Evolutionary conservation across 2,329 filamentous ascomycete species (phyloP).

Genomic region (Ceratocystis cubensis): DNA sequence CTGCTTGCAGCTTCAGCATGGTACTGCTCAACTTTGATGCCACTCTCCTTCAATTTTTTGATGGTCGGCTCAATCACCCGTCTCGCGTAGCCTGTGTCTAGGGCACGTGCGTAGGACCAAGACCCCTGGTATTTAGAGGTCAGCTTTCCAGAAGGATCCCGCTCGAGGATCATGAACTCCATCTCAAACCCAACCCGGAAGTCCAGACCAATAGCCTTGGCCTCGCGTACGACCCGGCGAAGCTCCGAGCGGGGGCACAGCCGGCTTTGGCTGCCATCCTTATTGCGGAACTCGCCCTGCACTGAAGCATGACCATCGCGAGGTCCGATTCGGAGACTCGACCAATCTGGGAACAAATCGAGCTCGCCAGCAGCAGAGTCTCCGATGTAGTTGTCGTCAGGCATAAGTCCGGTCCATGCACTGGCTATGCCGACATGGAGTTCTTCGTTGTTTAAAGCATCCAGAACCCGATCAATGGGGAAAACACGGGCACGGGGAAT

Average conservation of each 20-base stretch:
- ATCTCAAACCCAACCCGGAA: conserved; percentile 68
- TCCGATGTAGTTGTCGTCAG: conserved; percentile 48
- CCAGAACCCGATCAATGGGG: conserved; percentile 45
- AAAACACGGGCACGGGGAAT: conserved; percentile 54
- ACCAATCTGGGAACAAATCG: conserved; percentile 52
- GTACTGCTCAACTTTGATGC: conserved; percentile 57
- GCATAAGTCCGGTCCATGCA: conserved; percentile 52
- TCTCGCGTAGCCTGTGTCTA: conserved; percentile 29
- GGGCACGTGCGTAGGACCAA: conserved; percentile 23
- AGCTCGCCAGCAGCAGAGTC: conserved; percentile 52
- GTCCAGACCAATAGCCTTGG: conserved; percentile 30
- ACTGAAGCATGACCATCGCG: conserved; percentile 51
- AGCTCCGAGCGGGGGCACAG: conserved; percentile 57
- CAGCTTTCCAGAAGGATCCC: conserved; percentile 30
- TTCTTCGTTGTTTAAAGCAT: conserved; percentile 34
- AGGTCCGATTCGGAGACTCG: conserved; percentile 46
- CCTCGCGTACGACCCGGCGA: conserved; percentile 41
- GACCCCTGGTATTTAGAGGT: conserved; percentile 51
- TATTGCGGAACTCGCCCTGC: conserved; percentile 52
- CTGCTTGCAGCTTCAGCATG: conserved; percentile 62
- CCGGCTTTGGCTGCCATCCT: conserved; percentile 37
- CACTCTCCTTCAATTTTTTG: conserved; percentile 44
- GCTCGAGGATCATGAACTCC: conserved; percentile 33
- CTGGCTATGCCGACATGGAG: conserved; percentile 48
- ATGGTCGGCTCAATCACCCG: conserved; percentile 55